Evolutionary conservation across 495 filamentous ascomycete species (phyloP).

Genomic region (Neurospora tetraspora): DNA sequence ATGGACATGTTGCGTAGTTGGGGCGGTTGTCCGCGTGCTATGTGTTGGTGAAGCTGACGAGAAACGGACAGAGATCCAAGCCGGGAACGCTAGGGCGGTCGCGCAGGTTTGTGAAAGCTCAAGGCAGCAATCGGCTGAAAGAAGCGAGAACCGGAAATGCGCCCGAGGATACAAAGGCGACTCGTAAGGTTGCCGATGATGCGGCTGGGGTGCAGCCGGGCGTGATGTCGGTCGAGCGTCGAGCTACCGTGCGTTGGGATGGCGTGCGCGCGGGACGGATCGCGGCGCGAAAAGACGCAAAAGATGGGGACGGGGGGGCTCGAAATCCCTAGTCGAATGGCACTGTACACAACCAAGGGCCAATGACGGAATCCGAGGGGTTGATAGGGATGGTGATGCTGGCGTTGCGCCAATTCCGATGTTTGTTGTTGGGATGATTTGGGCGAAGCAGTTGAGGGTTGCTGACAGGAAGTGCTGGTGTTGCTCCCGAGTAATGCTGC

Average conservation of each 20-base stretch:
- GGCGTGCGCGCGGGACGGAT: background rate
- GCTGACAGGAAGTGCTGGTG: background rate
- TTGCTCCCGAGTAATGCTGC: background rate
- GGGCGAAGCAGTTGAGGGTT: background rate
- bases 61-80: background rate
- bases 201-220: background rate
- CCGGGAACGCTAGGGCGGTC: background rate
- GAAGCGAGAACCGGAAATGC: background rate
- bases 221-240: background rate
- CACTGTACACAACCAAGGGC: background rate
- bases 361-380: background rate
- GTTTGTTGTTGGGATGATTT: background rate
- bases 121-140: background rate
- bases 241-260: background rate
- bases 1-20: slow-evolving; percentile 48
- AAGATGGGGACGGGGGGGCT: background rate
- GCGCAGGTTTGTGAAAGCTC: background rate
- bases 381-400: background rate
- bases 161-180: background rate
- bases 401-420: background rate
- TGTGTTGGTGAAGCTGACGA: slow-evolving; percentile 1
- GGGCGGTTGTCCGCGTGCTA: background rate
- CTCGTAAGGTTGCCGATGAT: background rate
- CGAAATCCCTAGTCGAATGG: background rate
- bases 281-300: background rate